These are phyloP conservation scores for Pythium myriotylum DNA, from an alignment of 352 stramenopile species.

Conservation along the genomic window DNA sequence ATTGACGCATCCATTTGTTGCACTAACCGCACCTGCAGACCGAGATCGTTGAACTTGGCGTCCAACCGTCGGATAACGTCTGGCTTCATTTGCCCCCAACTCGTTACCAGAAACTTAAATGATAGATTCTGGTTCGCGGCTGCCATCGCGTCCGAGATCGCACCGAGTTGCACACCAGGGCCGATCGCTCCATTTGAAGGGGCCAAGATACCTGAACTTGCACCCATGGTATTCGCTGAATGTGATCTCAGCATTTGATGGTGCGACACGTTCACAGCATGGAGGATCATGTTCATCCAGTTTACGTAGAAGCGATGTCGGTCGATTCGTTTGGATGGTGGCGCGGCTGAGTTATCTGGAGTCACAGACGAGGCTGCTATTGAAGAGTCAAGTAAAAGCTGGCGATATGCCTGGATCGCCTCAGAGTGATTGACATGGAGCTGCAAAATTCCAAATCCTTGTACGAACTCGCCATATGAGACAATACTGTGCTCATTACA, in stretches of 20 bases:
- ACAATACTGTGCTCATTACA: slow-evolving; percentile 13
- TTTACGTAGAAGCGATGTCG: slow-evolving; percentile 29
- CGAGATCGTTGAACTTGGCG: slow-evolving; percentile 42
- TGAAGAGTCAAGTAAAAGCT: slow-evolving; percentile 27
- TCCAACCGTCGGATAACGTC: slow-evolving; percentile 45
- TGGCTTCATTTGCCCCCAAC: slow-evolving; percentile 48
- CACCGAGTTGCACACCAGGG: slow-evolving; percentile 36
- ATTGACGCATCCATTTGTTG: slow-evolving; percentile 44
- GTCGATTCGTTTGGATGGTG: slow-evolving; percentile 4
- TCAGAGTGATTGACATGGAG: slow-evolving; percentile 38
- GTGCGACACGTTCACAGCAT: slow-evolving; percentile 40
- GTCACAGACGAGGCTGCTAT: neutral
- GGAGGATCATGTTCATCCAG: slow-evolving; percentile 37
- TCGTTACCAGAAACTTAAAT: slow-evolving; percentile 37
- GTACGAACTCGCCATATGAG: slow-evolving; percentile 31
- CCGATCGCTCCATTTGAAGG: neutral
- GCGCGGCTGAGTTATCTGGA: neutral
- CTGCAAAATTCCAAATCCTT: slow-evolving; percentile 35
- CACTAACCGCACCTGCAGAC: slow-evolving; percentile 45
- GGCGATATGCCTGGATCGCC: slow-evolving; percentile 36
- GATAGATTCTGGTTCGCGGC: slow-evolving; percentile 35
- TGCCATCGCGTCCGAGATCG: slow-evolving; percentile 34
- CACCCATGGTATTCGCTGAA: neutral
- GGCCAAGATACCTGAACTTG: neutral
- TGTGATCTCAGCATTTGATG: slow-evolving; percentile 35